A percentile compares a stretch with the other conserved stretches of the same genome.
phyloP scores from a whole-genome alignment of 176 grass and related monocot species.

The Eremochloa ophiuroides region DNA sequence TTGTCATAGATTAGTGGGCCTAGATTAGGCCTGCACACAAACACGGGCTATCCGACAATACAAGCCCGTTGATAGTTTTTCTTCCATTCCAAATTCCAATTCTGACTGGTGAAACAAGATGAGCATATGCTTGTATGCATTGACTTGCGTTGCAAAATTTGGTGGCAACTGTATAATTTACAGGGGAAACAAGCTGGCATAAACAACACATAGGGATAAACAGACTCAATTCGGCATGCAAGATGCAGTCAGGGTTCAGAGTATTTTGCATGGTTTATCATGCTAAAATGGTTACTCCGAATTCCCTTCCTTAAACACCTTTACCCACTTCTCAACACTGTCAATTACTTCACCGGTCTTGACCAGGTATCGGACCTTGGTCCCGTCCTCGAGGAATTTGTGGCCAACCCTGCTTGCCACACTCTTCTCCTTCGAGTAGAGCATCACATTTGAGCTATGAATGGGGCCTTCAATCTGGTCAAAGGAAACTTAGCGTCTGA shows the following conservation, averaged over 20 bases:
- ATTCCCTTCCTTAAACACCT: constrained; percentile 65
- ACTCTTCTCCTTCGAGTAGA: constrained; percentile 83
- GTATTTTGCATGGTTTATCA: not conserved
- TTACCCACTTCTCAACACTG: constrained; percentile 68
- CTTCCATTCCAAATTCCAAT: not conserved
- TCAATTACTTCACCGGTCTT: constrained; percentile 89
- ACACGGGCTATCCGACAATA: not conserved
- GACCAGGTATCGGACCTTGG: constrained; percentile 74
- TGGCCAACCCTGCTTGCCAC: constrained; percentile 80
- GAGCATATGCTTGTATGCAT: not conserved
- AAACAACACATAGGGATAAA: not conserved
- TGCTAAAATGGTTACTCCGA: constrained; percentile 7
- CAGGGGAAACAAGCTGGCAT: constrained; percentile 14
- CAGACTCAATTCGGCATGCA: constrained; percentile 16
- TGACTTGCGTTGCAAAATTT: constrained; percentile 3
- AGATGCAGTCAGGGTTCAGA: not conserved
- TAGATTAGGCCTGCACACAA: not conserved
- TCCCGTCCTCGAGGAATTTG: constrained; percentile 79
- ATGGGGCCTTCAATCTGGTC: constrained; percentile 80
- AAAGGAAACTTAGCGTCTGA: not conserved
- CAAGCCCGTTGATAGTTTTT: not conserved
- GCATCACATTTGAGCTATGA: constrained; percentile 98
- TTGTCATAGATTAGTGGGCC: too few relatives aligned
- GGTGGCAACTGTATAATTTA: constrained; percentile 28
- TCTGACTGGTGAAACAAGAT: not conserved